phyloP scores from a whole-genome alignment of 129 eudicot species.

The Calendula officinalis region DNA sequence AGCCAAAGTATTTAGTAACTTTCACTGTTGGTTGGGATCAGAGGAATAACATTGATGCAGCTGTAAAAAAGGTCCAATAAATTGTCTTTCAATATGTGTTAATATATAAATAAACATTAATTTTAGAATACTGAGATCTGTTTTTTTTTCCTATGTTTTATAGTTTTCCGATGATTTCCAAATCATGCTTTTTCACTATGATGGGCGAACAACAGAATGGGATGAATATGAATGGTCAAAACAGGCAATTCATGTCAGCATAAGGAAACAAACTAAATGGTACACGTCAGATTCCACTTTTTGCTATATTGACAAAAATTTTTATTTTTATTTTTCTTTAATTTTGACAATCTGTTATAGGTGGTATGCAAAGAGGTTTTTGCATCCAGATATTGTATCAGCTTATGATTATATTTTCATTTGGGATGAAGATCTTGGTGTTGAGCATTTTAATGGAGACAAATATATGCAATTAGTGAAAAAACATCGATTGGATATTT shows the following conservation, averaged over 20 bases:
- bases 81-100: background rate
- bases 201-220: conserved; percentile 37
- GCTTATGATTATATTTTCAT: conserved; percentile 46
- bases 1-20: conserved; percentile 49
- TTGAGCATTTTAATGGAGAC: conserved; percentile 45
- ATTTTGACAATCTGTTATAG: conserved; percentile 18
- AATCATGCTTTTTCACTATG: conserved; percentile 39
- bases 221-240: conserved; percentile 39
- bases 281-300: conserved; percentile 25
- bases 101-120: background rate
- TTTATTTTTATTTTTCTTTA: conserved; percentile 5
- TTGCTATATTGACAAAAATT: background rate
- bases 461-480: conserved; percentile 41
- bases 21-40: conserved; percentile 55
- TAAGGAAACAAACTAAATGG: conserved; percentile 48
- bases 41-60: conserved; percentile 45
- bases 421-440: conserved; percentile 63
- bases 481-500: conserved; percentile 47
- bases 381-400: conserved; percentile 53
- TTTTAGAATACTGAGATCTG: conserved; percentile 20
- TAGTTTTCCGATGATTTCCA: conserved; percentile 36
- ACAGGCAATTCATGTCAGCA: conserved; percentile 39
- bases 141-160: background rate
- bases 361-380: conserved; percentile 57
- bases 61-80: conserved; percentile 48